These are phyloP conservation scores for Galeopsis tetrahit DNA, from an alignment of 257 asterid genomes.

Conservation along the genomic window DNA sequence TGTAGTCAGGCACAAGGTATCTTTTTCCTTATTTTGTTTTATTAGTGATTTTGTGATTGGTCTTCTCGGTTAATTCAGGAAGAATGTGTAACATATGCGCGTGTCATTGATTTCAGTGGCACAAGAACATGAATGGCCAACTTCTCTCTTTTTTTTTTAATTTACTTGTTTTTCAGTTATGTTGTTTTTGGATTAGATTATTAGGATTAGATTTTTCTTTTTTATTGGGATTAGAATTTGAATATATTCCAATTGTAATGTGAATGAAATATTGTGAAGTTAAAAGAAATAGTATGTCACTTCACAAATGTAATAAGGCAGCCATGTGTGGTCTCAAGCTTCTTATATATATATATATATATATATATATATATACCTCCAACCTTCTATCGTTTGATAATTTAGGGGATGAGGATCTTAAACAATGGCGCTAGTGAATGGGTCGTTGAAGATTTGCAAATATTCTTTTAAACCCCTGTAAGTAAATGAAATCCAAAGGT, in stretches of 20 bases:
- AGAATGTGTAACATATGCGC: not conserved
- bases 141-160: not conserved
- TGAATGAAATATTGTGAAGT: no score
- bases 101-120: slow-evolving; percentile 4
- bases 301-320: no score
- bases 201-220: no score
- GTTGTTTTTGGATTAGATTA: not conserved
- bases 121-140: not conserved
- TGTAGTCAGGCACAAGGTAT: not conserved
- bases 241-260: not conserved
- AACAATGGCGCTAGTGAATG: not conserved
- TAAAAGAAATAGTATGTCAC: no score
- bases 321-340: no score
- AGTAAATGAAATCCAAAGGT: not conserved
- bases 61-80: not conserved
- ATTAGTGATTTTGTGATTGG: not conserved
- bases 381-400: no score
- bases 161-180: not conserved
- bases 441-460: not conserved
- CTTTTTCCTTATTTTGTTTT: not conserved
- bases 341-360: no score
- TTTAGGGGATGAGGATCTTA: no score
- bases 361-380: no score
- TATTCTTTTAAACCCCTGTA: no score
- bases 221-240: not conserved